Base-by-base conservation (phyloP, 139 green algal genomes). In the Picochlorum sp. region DNA sequence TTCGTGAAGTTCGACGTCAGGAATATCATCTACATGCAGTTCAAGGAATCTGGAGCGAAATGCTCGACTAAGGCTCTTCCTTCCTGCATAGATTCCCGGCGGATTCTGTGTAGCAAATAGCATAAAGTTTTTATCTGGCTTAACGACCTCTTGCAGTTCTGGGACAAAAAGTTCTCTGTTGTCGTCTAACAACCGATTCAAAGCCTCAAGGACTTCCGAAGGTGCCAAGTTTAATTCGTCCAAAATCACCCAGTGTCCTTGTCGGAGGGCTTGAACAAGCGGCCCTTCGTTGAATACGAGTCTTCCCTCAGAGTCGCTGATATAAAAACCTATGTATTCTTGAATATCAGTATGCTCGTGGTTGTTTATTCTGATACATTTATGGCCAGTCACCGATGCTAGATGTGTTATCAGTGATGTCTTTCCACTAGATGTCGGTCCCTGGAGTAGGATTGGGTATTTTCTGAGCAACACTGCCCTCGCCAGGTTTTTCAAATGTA, bases 41-140 rank as follows among this genome's bases (percentile, higher is more conserved):
- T 99, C 94, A 68, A 98, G 75, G 78, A 99, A 99, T 34, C 94
- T 83, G 21, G 81, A 94, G 18, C 90, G 79, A 58, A 94, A 92
- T 38, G 87, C 87, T 34, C 87, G 73, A 1, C 81, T 90, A 51
- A 94, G 77, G 41, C 84, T 84, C 75, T 96, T 96, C 16, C 91
- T 82, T 1, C 91, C 91, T 6, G 76, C 86, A 64, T 91, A 93
- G n/a, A 73, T 58, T 15, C 78, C 79, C 10, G 94, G 84, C 9
- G 94, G 94, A 79, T 99, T 99, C 72, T 99, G 89, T 4, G 94
- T 99, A 4, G 94, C 94, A 76, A 99, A 99, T 3, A 99, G 89
- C 89, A 98, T 95, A 80, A 99, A 99, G 80, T 96, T 84, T 0
- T 94, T 84, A 81, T 98, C 91, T 1, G 94, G 94, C 21, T 76